These are phyloP conservation scores for Lactarius trivialis DNA, from an alignment of 768 basidiomycete species.

Conservation along the genomic window DNA sequence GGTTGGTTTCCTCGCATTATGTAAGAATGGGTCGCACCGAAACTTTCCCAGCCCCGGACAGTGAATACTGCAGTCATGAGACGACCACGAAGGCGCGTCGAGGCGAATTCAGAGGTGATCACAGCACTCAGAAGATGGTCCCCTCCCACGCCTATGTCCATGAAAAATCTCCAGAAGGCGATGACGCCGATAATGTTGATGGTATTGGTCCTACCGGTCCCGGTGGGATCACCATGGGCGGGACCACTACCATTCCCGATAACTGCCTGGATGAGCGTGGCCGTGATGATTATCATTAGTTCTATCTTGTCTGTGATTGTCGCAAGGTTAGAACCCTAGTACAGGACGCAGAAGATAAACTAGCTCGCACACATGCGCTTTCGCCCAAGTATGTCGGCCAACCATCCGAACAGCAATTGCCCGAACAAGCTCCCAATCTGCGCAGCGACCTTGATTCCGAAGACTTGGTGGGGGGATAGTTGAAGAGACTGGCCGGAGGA, in stretches of 20 bases:
- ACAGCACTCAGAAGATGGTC: slow-evolving; percentile 85
- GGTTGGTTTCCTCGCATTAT: too few species aligned
- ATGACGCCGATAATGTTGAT: slow-evolving; percentile 69
- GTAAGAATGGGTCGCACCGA: slow-evolving; percentile 39
- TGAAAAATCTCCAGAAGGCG: slow-evolving; percentile 78
- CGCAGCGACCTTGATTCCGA: slow-evolving; percentile 39
- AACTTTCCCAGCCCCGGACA: slow-evolving; percentile 84
- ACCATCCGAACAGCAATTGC: slow-evolving; percentile 40
- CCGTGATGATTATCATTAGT: slow-evolving; percentile 74
- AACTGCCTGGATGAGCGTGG: slow-evolving; percentile 76
- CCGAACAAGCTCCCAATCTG: slow-evolving; percentile 37
- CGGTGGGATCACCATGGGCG: too few species aligned
- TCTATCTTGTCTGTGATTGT: slow-evolving; percentile 51
- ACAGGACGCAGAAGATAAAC: slow-evolving; percentile 27
- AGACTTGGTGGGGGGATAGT: slow-evolving; percentile 20
- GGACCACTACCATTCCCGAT: slow-evolving; percentile 59
- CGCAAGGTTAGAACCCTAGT: not conserved
- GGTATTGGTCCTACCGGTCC: too few species aligned
- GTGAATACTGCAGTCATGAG: slow-evolving; percentile 89
- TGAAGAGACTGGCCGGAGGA: not conserved
- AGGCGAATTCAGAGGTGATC: too few species aligned
- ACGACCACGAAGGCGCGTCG: too few species aligned
- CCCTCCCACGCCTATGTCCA: slow-evolving; percentile 82
- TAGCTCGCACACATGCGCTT: slow-evolving; percentile 49
- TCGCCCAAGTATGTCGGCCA: slow-evolving; percentile 38